These are phyloP conservation scores for Vanrija pseudolonga DNA, from an alignment of 1,284 basidiomycete genomes.

Conservation along the genomic window DNA sequence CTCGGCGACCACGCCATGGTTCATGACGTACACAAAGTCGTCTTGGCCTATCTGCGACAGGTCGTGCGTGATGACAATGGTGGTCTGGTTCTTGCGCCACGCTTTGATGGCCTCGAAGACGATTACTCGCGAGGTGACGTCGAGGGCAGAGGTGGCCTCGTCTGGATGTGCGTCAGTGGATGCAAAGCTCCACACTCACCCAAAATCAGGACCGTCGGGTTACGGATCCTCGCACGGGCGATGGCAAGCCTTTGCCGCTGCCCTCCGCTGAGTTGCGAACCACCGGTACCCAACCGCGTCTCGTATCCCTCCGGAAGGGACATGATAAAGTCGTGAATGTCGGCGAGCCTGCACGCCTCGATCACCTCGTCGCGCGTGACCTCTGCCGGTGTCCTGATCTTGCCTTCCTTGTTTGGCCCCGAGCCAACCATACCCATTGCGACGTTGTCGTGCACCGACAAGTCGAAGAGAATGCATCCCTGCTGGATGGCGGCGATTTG, in stretches of 20 bases:
- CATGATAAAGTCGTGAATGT: constrained; percentile 81
- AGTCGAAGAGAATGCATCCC: constrained; percentile 72
- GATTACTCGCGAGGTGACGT: constrained; percentile 77
- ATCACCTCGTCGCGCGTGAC: constrained; percentile 69
- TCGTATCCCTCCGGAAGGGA: constrained; percentile 85
- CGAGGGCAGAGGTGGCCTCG: constrained; percentile 93
- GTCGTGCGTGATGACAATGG: constrained; percentile 95
- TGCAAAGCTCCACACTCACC: constrained; percentile 56
- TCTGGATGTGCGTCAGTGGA: constrained; percentile 56
- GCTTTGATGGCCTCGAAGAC: constrained; percentile 83
- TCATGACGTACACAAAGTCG: constrained; percentile 92
- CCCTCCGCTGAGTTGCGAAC: constrained; percentile 79
- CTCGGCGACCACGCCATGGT: constrained; percentile 74
- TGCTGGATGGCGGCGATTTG: constrained; percentile 77
- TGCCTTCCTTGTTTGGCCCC: constrained; percentile 42
- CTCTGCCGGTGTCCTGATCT: constrained; percentile 38
- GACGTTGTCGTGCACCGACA: constrained; percentile 83
- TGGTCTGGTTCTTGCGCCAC: constrained; percentile 80
- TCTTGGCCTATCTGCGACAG: constrained; percentile 70
- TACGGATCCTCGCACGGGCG: constrained; percentile 77
- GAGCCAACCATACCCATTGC: constrained; percentile 68
- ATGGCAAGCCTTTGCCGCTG: constrained; percentile 91
- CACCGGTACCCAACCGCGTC: constrained; percentile 69
- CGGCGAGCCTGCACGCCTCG: constrained; percentile 74
- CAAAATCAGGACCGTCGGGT: constrained; percentile 86